Evolutionary conservation across 768 basidiomycete species (phyloP), one percentile per base, ranked within the genome.

Genomic region (Tulasnella sp.): DNA sequence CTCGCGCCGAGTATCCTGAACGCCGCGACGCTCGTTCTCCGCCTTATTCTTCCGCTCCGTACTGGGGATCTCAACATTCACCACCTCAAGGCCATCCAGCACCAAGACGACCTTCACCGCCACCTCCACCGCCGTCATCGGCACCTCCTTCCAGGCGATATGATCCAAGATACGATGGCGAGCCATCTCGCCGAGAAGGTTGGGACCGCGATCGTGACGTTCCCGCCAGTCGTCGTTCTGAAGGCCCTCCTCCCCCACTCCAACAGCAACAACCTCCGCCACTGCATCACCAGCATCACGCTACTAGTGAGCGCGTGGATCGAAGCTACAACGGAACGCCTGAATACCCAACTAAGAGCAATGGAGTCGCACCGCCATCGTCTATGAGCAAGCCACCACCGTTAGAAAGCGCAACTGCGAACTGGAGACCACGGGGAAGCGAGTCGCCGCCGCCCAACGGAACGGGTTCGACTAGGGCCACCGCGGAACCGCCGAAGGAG

Each of bases 91-190:
- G 78, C 39, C 78, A 46, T n/a, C 70, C 44, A 44, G 73, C 57
- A 23, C 79, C 86, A 15, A 81, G 48, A 44, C 73, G 73, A 37
- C 26, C 82, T 78, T n/a, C 80, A 85, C 46, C 81, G 83, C 13
- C 84, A 35, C 61, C 32, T 5, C 23, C 42, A 37, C 69, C 57
- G 70, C 77, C 67, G n/a, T 67, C 35, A 26, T 57, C 67, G 72
- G 40, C 35, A 40, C 67, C 46, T 71, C 67, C 29, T 10, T 48
- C 74, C 26, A 74, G 57, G 39, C 78, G 91, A 23, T 93, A 92
- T 80, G 92, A 92, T 81, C 91, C 91, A 7, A 86, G 88, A 29
- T 88, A 88, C 79, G 75, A 76, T 23, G 75, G 42, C 71, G 69
- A 48, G 35, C 72, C 77, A 16, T 37, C n/a, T 48, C 61, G 44